These are phyloP conservation scores for Phytophthora megakarya DNA, from an alignment of 352 stramenopile species.

Conservation along the genomic window DNA sequence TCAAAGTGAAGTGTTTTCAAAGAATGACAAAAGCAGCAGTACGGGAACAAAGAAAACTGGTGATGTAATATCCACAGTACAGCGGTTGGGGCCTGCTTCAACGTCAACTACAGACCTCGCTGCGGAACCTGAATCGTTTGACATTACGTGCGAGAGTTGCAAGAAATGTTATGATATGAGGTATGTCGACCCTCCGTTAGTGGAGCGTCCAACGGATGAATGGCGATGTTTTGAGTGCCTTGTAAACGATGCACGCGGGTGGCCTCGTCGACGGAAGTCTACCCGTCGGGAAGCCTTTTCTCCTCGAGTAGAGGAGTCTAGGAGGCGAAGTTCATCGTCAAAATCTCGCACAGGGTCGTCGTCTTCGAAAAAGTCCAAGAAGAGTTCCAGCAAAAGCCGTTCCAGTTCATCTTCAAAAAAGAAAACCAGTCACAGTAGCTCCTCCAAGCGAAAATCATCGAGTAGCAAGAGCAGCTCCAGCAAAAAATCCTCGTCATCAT, in stretches of 20 bases:
- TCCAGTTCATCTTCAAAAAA: slow-evolving; percentile 49
- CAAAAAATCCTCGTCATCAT: slow-evolving; percentile 58
- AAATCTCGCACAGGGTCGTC: slow-evolving; percentile 48
- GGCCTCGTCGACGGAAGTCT: slow-evolving; percentile 64
- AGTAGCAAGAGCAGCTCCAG: slow-evolving; percentile 57
- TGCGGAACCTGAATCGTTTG: slow-evolving; percentile 55
- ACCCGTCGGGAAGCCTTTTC: slow-evolving; percentile 36
- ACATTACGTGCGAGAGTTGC: slow-evolving; percentile 81
- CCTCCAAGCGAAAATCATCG: slow-evolving; percentile 47
- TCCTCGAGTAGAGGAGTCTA: slow-evolving; percentile 30
- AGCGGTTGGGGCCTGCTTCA: slow-evolving; percentile 11
- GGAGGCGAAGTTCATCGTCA: slow-evolving; percentile 48
- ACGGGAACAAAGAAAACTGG: slow-evolving; percentile 2
- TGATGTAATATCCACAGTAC: slow-evolving; percentile 1
- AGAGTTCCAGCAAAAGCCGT: slow-evolving; percentile 45
- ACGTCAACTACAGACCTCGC: slow-evolving; percentile 33
- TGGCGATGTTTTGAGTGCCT: slow-evolving; percentile 90
- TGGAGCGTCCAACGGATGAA: slow-evolving; percentile 72
- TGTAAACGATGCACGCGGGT: slow-evolving; percentile 84
- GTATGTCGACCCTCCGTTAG: slow-evolving; percentile 81
- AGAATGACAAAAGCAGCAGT: not conserved
- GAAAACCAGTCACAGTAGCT: slow-evolving; percentile 50
- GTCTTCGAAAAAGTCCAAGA: slow-evolving; percentile 49
- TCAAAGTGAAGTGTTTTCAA: not conserved
- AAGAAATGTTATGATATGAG: slow-evolving; percentile 85